These are phyloP conservation scores for Claviceps pusilla DNA, from an alignment of 2,329 filamentous ascomycete species.

Conservation along the genomic window DNA sequence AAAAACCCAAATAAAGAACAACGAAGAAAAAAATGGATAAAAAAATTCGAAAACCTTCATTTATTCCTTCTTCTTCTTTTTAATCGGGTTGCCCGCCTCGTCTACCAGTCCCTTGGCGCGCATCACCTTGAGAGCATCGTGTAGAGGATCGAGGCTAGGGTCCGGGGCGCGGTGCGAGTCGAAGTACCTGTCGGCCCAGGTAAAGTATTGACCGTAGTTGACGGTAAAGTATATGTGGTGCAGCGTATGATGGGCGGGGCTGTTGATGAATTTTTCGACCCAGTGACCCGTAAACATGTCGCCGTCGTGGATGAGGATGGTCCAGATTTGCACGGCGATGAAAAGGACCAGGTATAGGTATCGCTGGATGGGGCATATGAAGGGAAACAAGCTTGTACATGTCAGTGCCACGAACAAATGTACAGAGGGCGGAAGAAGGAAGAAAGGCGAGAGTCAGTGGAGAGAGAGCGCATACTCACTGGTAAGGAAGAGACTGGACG, in stretches of 20 bases:
- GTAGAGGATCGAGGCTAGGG: slow-evolving; percentile 27
- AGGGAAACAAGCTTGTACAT: slow-evolving; percentile 50
- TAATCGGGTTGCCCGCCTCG: slow-evolving; percentile 25
- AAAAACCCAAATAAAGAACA: background rate
- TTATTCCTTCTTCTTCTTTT: slow-evolving; percentile 17
- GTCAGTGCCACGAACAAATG: background rate
- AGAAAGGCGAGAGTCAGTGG: too few species aligned
- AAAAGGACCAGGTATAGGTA: slow-evolving; percentile 75
- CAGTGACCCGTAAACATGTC: slow-evolving; percentile 85
- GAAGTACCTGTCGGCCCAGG: slow-evolving; percentile 1
- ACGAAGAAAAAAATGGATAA: background rate
- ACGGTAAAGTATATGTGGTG: slow-evolving; percentile 49
- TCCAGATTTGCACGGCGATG: slow-evolving; percentile 92
- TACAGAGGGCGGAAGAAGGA: too few species aligned
- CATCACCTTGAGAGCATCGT: slow-evolving; percentile 29
- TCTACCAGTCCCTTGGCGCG: slow-evolving; percentile 29
- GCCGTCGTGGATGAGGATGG: slow-evolving; percentile 88
- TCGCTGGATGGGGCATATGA: slow-evolving; percentile 87
- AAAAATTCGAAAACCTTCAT: background rate
- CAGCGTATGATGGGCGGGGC: slow-evolving; percentile 69
- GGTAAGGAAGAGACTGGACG: slow-evolving; percentile 78
- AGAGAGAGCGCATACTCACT: slow-evolving; percentile 20
- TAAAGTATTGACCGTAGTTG: slow-evolving; percentile 83
- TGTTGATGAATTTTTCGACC: slow-evolving; percentile 54
- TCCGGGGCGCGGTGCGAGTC: slow-evolving; percentile 27